Evolutionary conservation across 1,284 basidiomycete genomes (phyloP), one percentile per base, ranked within the genome.

Genomic region (Entoloma clypeatum): DNA sequence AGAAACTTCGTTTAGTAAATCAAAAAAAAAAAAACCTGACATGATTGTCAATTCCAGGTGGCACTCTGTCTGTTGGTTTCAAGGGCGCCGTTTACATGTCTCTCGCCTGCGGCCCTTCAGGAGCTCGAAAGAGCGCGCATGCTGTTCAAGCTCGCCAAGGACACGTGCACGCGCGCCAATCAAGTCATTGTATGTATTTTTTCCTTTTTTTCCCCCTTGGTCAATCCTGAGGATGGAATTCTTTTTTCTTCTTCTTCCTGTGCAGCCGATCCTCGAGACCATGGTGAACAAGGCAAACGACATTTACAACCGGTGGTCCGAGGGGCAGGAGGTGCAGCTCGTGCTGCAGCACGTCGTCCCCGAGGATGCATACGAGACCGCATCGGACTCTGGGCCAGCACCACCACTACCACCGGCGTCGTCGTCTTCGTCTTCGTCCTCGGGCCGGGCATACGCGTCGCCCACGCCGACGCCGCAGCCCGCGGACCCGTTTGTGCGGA

Each of bases 261-360:
- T 41, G n/a, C 36, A 73, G 70, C 68, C 68, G 13, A 62, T 70
- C 22, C 53, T 72, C 25, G 68, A 72, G 49, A 62, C 64, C 1
- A 70, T 72, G 67, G 65, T 72, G 37, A 65, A 65, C 36, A 72
- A 70, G 47, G 64, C 69, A 13, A 71, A 67, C 44, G 57, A 65
- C 49, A 69, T 69, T 33, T 71, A 71, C 49, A 61, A 60, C 36
- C 62, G 65, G 3, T 73, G 71, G 71, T 61, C 61, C 4, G 59
- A 61, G 21, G 65, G 66, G 9, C 66, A 69, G 50, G 67, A 70
- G 35, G 52, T 68, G 17, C 64, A 63, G 19, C 66, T 65, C 1
- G 61, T 68, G 35, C 58, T 69, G 2, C 58, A 68, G 17, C 62
- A 65, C 36, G 66, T 70, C 43, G 64, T 62, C 21, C 58, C 57